Conservation (phyloP, 305 asterid genomes). For the Fraxinus nigra region DNA sequence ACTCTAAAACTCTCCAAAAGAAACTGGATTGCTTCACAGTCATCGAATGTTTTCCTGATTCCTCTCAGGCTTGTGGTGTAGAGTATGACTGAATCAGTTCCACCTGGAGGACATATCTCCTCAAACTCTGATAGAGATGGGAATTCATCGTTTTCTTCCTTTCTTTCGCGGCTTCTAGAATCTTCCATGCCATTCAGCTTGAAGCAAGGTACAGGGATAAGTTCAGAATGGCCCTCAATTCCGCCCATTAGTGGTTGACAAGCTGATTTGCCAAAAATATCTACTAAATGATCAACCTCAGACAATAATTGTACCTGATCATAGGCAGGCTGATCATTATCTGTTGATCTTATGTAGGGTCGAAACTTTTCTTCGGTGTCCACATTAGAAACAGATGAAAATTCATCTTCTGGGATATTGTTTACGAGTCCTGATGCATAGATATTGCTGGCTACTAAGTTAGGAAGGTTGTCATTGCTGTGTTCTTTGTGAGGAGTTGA, state of each 20-base stretch:
- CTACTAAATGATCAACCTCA: conserved; percentile 13
- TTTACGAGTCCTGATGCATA: conserved; percentile 2
- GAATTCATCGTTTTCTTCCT: conserved; percentile 6
- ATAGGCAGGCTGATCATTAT: background rate
- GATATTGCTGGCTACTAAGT: conserved; percentile 1
- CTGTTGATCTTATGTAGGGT: conserved; percentile 9
- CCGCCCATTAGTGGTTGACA: conserved; percentile 2
- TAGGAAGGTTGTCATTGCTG: background rate
- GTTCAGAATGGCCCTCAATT: background rate
- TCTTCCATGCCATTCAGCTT: conserved; percentile 20
- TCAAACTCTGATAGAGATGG: conserved; percentile 23
- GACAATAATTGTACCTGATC: conserved; percentile 20
- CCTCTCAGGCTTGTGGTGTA: conserved; percentile 76
- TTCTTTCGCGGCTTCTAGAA: background rate
- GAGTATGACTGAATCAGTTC: conserved; percentile 44
- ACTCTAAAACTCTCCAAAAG: conserved; percentile 61
- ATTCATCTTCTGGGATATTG: conserved; percentile 23
- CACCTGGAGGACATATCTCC: conserved; percentile 59
- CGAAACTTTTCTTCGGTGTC: conserved; percentile 3
- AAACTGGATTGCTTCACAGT: conserved; percentile 54
- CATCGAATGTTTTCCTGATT: conserved; percentile 73
- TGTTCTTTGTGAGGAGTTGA: conserved; percentile 17
- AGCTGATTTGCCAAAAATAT: conserved; percentile 11
- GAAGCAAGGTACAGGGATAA: conserved; percentile 3
- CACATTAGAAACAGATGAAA: conserved; percentile 1